Percentiles rank a stretch among this genome's conserved stretches.
Conservation (phyloP, 2,329 filamentous ascomycete species). For the Thermothelomyces thermophilus region DNA sequence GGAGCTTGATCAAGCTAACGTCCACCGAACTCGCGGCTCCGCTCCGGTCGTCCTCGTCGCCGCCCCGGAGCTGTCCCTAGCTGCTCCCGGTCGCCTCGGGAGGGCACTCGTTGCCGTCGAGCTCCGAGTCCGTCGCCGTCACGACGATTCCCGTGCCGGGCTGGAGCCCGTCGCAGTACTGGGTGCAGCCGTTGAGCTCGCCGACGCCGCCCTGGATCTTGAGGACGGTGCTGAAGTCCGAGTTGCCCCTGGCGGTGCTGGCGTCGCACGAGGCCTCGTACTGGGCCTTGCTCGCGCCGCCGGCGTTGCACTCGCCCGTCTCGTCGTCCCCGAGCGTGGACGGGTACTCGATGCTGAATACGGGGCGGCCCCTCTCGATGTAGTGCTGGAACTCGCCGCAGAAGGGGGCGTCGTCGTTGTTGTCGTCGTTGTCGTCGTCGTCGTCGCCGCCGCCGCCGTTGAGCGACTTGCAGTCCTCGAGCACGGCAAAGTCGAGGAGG, state of each 20-base stretch:
- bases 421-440: too few species aligned
- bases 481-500: constrained; percentile 18
- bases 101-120: constrained; percentile 1
- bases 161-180: constrained; percentile 12
- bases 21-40: too few species aligned
- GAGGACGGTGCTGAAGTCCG: constrained; percentile 12
- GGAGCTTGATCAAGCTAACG: too few species aligned
- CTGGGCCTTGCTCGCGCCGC: constrained; percentile 1
- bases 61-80: background rate
- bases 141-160: background rate
- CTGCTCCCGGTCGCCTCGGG: background rate
- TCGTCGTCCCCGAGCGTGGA: background rate
- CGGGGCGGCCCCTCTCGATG: constrained; percentile 10
- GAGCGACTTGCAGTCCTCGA: constrained; percentile 19
- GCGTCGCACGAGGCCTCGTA: constrained; percentile 11
- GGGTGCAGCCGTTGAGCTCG: constrained; percentile 20
- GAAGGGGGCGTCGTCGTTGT: constrained; percentile 3
- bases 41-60: too few species aligned
- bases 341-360: constrained; percentile 20
- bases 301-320: constrained; percentile 1
- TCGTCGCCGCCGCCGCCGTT: too few species aligned
- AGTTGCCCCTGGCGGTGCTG: background rate
- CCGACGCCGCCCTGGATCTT: constrained; percentile 14
- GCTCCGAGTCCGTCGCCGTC: background rate
- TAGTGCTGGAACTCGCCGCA: constrained; percentile 16